These are phyloP conservation scores for Myxozyma nipponensis DNA, from an alignment of 805 yeast species.

Conservation along the genomic window DNA sequence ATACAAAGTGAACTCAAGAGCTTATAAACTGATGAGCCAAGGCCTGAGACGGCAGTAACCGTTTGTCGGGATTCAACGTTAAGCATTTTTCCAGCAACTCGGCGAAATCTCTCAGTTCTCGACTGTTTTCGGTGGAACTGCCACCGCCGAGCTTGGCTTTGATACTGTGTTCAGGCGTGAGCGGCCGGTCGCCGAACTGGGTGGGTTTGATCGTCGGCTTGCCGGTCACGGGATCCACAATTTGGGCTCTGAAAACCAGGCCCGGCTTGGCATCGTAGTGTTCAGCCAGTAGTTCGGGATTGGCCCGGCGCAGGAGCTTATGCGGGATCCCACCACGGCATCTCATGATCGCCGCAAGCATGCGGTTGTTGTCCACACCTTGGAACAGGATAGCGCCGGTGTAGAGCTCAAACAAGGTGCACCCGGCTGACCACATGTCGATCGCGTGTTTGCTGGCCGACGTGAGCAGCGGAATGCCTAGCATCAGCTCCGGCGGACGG, in stretches of 20 bases:
- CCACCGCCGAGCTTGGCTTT: constrained; percentile 1
- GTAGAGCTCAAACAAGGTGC: constrained; percentile 89
- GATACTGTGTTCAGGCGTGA: constrained; percentile 16
- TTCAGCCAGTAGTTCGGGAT: constrained; percentile 20
- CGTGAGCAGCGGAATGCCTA: constrained; percentile 51
- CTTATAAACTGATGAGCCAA: constrained; percentile 50
- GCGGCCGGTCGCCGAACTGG: constrained; percentile 11
- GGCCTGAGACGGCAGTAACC: constrained; percentile 67
- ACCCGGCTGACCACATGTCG: constrained; percentile 95
- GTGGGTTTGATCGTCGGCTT: constrained; percentile 24
- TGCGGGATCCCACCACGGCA: constrained; percentile 34
- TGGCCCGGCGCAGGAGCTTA: constrained; percentile 33
- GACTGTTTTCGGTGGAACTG: neutral
- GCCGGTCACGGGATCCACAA: constrained; percentile 30
- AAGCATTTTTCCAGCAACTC: constrained; percentile 36
- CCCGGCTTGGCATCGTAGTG: constrained; percentile 34
- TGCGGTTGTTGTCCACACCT: constrained; percentile 82
- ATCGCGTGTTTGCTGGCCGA: constrained; percentile 58
- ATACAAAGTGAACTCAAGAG: neutral
- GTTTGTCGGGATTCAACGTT: constrained; percentile 52
- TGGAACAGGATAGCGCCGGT: constrained; percentile 88
- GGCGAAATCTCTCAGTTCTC: constrained; percentile 26
- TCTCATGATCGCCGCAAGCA: constrained; percentile 37
- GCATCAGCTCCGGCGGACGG: constrained; percentile 67
- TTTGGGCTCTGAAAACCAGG: constrained; percentile 27